A percentile compares a stretch with the other conserved stretches of the same genome.
Evolutionary conservation across 2,329 filamentous ascomycete species (phyloP).

Genomic region (Microdochium bolleyi): DNA sequence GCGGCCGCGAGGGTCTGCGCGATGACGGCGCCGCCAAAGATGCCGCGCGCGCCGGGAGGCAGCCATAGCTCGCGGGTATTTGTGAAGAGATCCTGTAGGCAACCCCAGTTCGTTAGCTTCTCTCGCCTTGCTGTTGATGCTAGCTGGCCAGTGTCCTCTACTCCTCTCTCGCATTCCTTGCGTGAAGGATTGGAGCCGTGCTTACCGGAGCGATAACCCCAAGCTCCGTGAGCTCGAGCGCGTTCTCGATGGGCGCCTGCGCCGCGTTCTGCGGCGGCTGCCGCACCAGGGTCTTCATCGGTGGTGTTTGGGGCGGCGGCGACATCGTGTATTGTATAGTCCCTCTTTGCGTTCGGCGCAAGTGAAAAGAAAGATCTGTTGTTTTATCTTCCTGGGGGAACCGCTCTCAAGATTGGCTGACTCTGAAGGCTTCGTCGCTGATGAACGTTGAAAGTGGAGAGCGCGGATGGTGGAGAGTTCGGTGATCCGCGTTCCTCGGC

Average conservation of each 20-base stretch:
- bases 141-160: too few relatives aligned
- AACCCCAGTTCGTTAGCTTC: not conserved
- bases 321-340: not conserved
- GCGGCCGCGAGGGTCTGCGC: constrained; percentile 79
- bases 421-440: too few relatives aligned
- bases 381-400: too few relatives aligned
- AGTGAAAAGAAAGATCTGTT: not conserved
- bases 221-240: constrained; percentile 77
- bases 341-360: not conserved
- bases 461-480: too few relatives aligned
- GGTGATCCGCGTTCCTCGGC: too few relatives aligned
- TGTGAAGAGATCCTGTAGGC: constrained; percentile 74
- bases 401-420: too few relatives aligned
- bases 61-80: constrained; percentile 91
- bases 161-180: not conserved
- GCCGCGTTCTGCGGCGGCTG: constrained; percentile 64
- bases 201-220: constrained; percentile 65
- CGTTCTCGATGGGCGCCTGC: constrained; percentile 80
- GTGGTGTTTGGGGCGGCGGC: not conserved
- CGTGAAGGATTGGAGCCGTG: constrained; percentile 5
- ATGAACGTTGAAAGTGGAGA: too few relatives aligned
- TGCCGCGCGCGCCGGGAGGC: constrained; percentile 81
- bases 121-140: too few relatives aligned
- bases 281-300: constrained; percentile 54
- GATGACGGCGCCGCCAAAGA: constrained; percentile 90